These are phyloP conservation scores for Cyclotella sp. DNA, from an alignment of 108 stramenopile genomes.

Conservation along the genomic window DNA sequence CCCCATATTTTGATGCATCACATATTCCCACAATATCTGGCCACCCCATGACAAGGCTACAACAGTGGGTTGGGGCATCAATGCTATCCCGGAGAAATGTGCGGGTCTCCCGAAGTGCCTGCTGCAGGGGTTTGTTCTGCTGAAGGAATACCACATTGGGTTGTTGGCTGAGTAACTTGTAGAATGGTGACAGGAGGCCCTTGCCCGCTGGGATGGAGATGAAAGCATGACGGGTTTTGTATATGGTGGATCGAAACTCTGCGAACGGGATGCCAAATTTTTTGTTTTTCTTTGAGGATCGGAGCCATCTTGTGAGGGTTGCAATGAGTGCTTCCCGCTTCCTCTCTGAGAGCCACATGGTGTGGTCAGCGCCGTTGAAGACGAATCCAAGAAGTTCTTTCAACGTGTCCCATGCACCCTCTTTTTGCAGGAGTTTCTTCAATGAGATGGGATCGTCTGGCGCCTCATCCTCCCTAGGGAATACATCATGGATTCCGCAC, in stretches of 20 bases:
- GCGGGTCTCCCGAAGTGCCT: neutral
- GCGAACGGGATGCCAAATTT: too few species aligned
- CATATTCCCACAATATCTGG: neutral
- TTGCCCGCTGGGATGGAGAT: neutral
- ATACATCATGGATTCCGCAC: neutral
- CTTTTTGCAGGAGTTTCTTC: too few species aligned
- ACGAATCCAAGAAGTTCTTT: too few species aligned
- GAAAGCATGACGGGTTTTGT: constrained; percentile 5
- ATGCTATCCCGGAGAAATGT: neutral
- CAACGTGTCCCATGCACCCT: too few species aligned
- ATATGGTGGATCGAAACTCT: too few species aligned
- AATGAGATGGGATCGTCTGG: neutral
- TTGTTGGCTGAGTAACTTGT: neutral
- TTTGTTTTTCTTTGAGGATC: too few species aligned
- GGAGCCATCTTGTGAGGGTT: too few species aligned
- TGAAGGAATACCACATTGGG: neutral
- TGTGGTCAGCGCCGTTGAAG: too few species aligned
- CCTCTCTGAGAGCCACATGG: too few species aligned
- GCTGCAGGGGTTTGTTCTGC: neutral
- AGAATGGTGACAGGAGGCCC: neutral
- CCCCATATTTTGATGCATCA: neutral
- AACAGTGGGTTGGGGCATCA: neutral
- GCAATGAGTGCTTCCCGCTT: too few species aligned
- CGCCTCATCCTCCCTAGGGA: neutral
- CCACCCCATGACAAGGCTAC: neutral